Percentiles rank a stretch among this genome's conserved stretches.
phyloP scores from a whole-genome alignment of 2,329 filamentous ascomycete genomes.

The Mariannaea sp. region DNA sequence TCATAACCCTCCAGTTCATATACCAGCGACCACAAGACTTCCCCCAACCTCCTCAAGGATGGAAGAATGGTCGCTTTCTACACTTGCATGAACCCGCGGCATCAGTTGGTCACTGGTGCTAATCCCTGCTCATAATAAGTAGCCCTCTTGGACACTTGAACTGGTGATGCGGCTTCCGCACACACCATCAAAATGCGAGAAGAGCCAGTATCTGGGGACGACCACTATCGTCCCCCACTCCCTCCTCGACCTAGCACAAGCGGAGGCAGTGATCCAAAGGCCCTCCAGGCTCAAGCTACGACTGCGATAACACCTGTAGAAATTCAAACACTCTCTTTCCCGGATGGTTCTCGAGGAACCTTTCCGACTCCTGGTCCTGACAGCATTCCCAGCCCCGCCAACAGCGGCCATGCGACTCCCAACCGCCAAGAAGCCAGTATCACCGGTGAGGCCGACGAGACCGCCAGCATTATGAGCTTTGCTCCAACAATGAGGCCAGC shows the following conservation, averaged over 20 bases:
- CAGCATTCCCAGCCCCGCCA: slow-evolving; percentile 44
- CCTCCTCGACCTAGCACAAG: slow-evolving; percentile 55
- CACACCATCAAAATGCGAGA: slow-evolving; percentile 36
- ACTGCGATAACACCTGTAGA: slow-evolving; percentile 84
- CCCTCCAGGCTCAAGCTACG: slow-evolving; percentile 69
- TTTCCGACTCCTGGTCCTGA: slow-evolving; percentile 53
- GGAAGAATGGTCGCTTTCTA: slow-evolving; percentile 37
- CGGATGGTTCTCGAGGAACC: slow-evolving; percentile 69
- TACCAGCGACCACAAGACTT: neutral
- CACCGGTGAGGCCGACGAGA: slow-evolving; percentile 62
- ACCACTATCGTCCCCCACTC: slow-evolving; percentile 58
- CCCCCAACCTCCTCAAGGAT: slow-evolving; percentile 37
- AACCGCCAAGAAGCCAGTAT: slow-evolving; percentile 38
- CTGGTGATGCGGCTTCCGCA: slow-evolving; percentile 38
- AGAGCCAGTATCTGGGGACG: slow-evolving; percentile 40
- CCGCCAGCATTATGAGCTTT: slow-evolving; percentile 69
- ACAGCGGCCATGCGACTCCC: slow-evolving; percentile 50
- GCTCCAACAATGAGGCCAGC: slow-evolving; percentile 65
- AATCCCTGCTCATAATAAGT: neutral
- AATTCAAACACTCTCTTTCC: slow-evolving; percentile 75
- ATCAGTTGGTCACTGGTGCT: slow-evolving; percentile 20
- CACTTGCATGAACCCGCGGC: slow-evolving; percentile 16
- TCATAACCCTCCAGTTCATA: slow-evolving; percentile 24
- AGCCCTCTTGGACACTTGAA: slow-evolving; percentile 11
- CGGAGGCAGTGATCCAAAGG: slow-evolving; percentile 44